Evolutionary conservation across 164 flowering plant species (phyloP), one percentile per base, ranked within the genome.

Genomic region (Vitis cinerea): DNA sequence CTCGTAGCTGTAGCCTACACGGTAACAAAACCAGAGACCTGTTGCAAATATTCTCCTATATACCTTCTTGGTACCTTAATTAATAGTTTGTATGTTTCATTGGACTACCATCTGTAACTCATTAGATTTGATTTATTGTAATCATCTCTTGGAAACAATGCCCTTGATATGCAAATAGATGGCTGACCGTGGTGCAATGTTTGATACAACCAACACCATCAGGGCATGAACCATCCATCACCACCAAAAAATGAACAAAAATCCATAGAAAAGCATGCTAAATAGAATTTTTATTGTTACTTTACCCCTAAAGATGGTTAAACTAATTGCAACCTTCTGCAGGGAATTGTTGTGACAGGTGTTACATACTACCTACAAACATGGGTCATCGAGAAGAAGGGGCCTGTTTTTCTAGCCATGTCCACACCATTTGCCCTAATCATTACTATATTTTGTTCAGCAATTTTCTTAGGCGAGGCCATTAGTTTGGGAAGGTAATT

Each of bases 311-410:
- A 23, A 23, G 27, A 23, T 23, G 0, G 27, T 23, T 23, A 23
- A 23, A 23, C 27, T 23, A 23, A 23, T 15, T 53, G 37, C 8
- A 9, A 30, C 0, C 8, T 66, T 4, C 58, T 50, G 44, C 84
- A 91, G 97, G 97, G 90, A 65, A 56, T 88, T 15, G 75, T 87
- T 50, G 93, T 90, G 66, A 91, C 89, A 0, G 97, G 90, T 0
- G 68, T 82, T 2, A 65, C 91, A 49, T 91, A 75, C 67, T 91
- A 87, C 70, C 72, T 89, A 49, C 97, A 91, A 83, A 72, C 92
- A 67, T 88, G 90, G 87, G 87, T 86, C 14, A 75, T 91, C n/a
- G 94, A 87, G 79, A 87, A 84, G 82, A 92, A 77, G 70, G 97
- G 95, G 6, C 95, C 97, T 12, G 95, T 92, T 12, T 92, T 83